Base-by-base conservation (phyloP, 2,329 filamentous ascomycete species). In the Cercospora janseana region DNA sequence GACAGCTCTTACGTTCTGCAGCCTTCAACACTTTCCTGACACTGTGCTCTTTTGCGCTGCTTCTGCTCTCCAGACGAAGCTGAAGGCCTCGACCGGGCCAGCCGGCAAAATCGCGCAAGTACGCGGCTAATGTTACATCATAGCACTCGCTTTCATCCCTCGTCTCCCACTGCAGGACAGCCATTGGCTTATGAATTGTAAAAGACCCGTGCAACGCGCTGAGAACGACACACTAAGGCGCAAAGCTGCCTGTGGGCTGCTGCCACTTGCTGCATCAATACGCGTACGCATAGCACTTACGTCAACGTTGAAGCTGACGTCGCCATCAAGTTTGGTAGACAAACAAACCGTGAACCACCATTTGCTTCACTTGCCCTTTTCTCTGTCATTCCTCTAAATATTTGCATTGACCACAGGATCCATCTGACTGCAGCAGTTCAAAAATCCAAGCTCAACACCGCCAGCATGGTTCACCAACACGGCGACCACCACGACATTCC, bases 401-500 rank as follows among this genome's bases (percentile, higher is more conserved):
- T 13, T 15, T 29, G 27, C 10, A 10, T 6, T 38, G 10, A 12
- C 12, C 23, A 9, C 6, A 9, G 4, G 13, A 26, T 40, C 35
- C 4, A 3, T 23, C 15, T 32, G 26, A 38, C 15, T 15, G 9
- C 32, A 26, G 35, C 18, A 16, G 6, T 13, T 6, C 18, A 18
- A 38, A 6, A 3, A 23, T 21, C 16, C 20, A 40, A 20, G 10
- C 10, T n/a, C 16, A 31, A 8, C 4, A 35, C 35, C 35, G 45
- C 44, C 20, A 61, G 26, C 13, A 64, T 63, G 62, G 60, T 63
- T 31, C 48, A 55, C 12, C 62, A 65, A 49, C 60, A 64, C 53
- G 62, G 62, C 26, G 62, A 81, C 55, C 69, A 76, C 32, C 72
- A 78, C 55, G 59, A 79, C 6, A 79, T 82, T 45, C 79, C 79